Evolutionary conservation across 2,329 filamentous ascomycete species (phyloP), one percentile per base, ranked within the genome.

Genomic region (Pseudogymnoascus sp.): DNA sequence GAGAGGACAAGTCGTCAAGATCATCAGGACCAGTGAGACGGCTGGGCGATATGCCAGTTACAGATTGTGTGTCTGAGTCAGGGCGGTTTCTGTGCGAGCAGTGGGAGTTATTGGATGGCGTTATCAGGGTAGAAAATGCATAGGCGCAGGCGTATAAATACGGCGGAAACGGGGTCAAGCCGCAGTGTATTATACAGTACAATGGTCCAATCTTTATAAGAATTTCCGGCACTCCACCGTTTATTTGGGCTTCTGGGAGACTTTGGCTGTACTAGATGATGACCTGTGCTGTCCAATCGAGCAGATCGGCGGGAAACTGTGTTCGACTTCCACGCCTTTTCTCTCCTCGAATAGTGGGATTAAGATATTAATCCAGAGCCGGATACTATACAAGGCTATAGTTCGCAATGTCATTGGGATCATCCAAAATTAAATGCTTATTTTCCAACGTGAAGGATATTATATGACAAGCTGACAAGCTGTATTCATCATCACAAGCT

Each of bases 1-100:
- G 80, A 84, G 93, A 73, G 92, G 93, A 3, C 90, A 97, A 77
- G 93, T 99, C 2, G 95, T 99, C 72, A 99, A 99, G 85, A 99
- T 99, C 71, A 97, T 99, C 72, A 84, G 95, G 68, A 93, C 89
- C 76, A 93, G 88, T 73, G 95, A 97, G 82, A 99, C 95, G 63
- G 95, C 95, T 12, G 95, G 95, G 66, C 84, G 95, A 62, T 99
- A 99, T 78, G 95, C 95, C 59, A 96, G 91, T 84, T 99, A 99
- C 78, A 82, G 93, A 70, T 73, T 88, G 63, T 87, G 84, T 68
- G 85, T 88, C 69, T 88, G 76, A 77, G 36, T 12, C 12, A 40
- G 21, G 23, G 40, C n/a, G 60, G 9, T 11, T 43, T 53, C 21
- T 49, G 40, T 28, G 21, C 9, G 9, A 23, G 60, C 40, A 38